Base-by-base conservation (phyloP, 768 basidiomycete species). In the Melanogaster broomeanus region DNA sequence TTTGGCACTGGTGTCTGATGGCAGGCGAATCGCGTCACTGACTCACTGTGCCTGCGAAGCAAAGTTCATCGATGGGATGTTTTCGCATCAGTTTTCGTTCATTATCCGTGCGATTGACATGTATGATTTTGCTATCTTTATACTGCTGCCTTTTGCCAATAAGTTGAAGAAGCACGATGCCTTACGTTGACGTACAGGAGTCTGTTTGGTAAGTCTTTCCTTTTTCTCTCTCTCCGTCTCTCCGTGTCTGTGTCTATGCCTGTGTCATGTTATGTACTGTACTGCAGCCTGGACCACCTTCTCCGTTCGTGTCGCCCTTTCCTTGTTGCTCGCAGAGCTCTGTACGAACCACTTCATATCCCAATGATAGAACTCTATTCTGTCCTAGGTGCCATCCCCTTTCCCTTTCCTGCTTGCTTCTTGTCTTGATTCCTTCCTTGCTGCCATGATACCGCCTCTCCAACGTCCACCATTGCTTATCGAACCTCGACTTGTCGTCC, bases 121-220 rank as follows among this genome's bases (percentile, higher is more conserved):
- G 64, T 61, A 56, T 51, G 41, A 49, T 43, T 22, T 39, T 44
- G 48, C 59, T 61, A 64, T 65, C 61, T 64, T 55, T 63, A 35
- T 30, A 30, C 51, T 55, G 49, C 46, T 51, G n/a, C 25, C 48
- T 50, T 42, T 65, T 60, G 42, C 49, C 53, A 57, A 55, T 18
- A 37, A 4, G 51, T 49, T 37, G 42, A 55, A 43, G 37, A n/a
- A 38, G 30, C 37, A 40, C 12, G 41, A 39, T 39, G 28, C 46
- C 52, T 65, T 65, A 65, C 63, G 63, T 65, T 43, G 48, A 9
- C 45, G 35, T 39, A 53, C 54, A 56, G 62, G 59, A 50, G 48
- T 30, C 10, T 41, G 27, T 40, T 43, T 48, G 53, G 52, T 53
- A 40, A 49, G 58, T 46, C 40, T 44, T 49, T 53, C 41, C 3